These are phyloP conservation scores for Diaporthe citrichinensis DNA, from an alignment of 2,329 filamentous ascomycete species.

Conservation along the genomic window DNA sequence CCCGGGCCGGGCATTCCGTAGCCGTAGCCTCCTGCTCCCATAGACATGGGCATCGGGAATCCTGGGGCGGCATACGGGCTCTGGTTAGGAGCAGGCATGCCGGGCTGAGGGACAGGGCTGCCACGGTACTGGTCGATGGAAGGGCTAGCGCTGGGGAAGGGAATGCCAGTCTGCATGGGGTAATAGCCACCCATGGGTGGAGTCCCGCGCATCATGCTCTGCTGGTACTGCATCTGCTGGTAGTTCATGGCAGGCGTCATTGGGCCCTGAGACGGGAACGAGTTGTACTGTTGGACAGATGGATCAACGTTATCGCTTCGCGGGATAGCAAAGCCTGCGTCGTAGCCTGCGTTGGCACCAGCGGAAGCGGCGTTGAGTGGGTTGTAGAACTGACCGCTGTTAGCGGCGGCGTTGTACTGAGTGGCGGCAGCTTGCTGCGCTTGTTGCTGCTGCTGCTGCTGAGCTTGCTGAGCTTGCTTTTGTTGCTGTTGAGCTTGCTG, in stretches of 20 bases:
- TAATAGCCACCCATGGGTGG: constrained; percentile 72
- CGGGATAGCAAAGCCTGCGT: constrained; percentile 66
- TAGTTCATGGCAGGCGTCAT: constrained; percentile 65
- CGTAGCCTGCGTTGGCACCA: constrained; percentile 57
- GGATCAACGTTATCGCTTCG: constrained; percentile 68
- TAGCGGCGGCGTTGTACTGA: constrained; percentile 56
- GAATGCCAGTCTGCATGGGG: constrained; percentile 69
- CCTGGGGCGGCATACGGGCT: constrained; percentile 65
- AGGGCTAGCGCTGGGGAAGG: constrained; percentile 63
- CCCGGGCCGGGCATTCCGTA: constrained; percentile 51
- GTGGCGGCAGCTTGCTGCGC: constrained; percentile 48
- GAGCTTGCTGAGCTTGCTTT: constrained; percentile 44
- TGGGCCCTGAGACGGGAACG: constrained; percentile 62
- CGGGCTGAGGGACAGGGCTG: constrained; percentile 56
- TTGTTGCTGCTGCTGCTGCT: constrained; percentile 43
- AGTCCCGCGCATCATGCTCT: constrained; percentile 67
- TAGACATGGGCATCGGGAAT: constrained; percentile 59
- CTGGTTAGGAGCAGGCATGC: constrained; percentile 59
- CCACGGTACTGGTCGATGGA: constrained; percentile 70
- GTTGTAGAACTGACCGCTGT: constrained; percentile 67
- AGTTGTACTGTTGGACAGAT: constrained; percentile 62
- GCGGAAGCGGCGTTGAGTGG: constrained; percentile 59
- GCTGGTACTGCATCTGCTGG: constrained; percentile 72
- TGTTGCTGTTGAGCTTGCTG: constrained; percentile 48
- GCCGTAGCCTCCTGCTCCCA: constrained; percentile 58